These are phyloP conservation scores for Pisolithus sp. DNA, from an alignment of 768 basidiomycete species.

Conservation along the genomic window DNA sequence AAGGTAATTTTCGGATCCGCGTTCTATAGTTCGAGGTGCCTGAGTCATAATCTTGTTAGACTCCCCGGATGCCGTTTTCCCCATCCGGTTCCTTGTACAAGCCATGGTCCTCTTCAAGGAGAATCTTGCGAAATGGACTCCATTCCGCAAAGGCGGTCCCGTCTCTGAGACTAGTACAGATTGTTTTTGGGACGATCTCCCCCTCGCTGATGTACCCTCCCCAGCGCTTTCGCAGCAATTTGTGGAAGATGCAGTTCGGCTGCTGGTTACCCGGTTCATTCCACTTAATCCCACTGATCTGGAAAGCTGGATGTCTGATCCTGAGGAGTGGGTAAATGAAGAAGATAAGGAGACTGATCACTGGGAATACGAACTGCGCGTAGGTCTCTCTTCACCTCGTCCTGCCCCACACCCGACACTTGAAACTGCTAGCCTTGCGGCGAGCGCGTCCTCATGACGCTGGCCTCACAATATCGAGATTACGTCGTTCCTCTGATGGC, in stretches of 20 bases:
- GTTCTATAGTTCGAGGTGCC: background rate
- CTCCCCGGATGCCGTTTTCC: conserved; percentile 56
- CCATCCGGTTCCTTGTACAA: conserved; percentile 76
- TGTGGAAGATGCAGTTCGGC: conserved; percentile 63
- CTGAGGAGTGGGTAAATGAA: conserved; percentile 90
- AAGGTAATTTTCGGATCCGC: conserved; percentile 36
- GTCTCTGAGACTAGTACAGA: conserved; percentile 52
- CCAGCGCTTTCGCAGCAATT: conserved; percentile 62
- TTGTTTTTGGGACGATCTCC: background rate
- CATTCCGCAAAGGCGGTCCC: conserved; percentile 52
- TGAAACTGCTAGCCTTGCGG: conserved; percentile 66
- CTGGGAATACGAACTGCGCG: conserved; percentile 91
- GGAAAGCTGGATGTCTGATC: conserved; percentile 78
- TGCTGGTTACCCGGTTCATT: conserved; percentile 80
- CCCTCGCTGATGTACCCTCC: conserved; percentile 9
- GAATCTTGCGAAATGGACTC: conserved; percentile 71
- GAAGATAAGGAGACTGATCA: conserved; percentile 88
- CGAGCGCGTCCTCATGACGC: conserved; percentile 82
- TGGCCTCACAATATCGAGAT: conserved; percentile 63
- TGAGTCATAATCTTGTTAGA: conserved; percentile 35
- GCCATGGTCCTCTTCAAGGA: conserved; percentile 85
- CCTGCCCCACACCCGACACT: background rate
- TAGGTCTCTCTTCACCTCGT: conserved; percentile 31
- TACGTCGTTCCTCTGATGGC: conserved; percentile 64
- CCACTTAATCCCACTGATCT: conserved; percentile 79